phyloP scores from a whole-genome alignment of 345 rosid genomes.

The Eucalyptus sp. region DNA sequence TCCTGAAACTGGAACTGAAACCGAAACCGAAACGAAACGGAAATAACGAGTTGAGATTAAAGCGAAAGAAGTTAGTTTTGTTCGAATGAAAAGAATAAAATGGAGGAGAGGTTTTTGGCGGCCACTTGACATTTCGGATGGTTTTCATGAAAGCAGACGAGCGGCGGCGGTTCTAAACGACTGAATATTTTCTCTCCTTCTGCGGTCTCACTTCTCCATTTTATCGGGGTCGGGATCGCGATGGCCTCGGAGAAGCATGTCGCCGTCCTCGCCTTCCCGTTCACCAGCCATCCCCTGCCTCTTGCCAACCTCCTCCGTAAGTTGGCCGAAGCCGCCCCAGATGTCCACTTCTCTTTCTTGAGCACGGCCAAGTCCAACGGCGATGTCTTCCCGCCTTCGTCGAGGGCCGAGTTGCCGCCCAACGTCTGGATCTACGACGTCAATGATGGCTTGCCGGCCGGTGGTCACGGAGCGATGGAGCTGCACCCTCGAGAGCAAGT shows the following conservation, averaged over 20 bases:
- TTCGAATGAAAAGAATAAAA: no score
- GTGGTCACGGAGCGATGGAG: neutral
- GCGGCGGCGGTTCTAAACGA: no score
- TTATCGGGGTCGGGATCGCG: neutral
- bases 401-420: neutral
- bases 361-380: neutral
- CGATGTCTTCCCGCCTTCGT: neutral
- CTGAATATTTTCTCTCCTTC: neutral
- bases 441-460: constrained; percentile 8
- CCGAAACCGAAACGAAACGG: no score
- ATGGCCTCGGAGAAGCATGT: neutral
- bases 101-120: no score
- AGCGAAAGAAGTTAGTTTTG: no score
- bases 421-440: constrained; percentile 7
- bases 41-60: no score
- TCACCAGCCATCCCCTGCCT: constrained; percentile 12
- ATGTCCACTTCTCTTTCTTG: constrained; percentile 1
- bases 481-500: constrained; percentile 1
- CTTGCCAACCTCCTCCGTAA: constrained; percentile 9
- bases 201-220: neutral
- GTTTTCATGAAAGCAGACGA: neutral
- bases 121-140: no score
- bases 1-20: no score
- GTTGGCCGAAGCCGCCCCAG: constrained; percentile 3
- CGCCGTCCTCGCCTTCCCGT: constrained; percentile 23